A percentile compares a stretch with the other conserved stretches of the same genome.
Conservation (phyloP, 139 green algal genomes). For the Picocystis salinarum region DNA sequence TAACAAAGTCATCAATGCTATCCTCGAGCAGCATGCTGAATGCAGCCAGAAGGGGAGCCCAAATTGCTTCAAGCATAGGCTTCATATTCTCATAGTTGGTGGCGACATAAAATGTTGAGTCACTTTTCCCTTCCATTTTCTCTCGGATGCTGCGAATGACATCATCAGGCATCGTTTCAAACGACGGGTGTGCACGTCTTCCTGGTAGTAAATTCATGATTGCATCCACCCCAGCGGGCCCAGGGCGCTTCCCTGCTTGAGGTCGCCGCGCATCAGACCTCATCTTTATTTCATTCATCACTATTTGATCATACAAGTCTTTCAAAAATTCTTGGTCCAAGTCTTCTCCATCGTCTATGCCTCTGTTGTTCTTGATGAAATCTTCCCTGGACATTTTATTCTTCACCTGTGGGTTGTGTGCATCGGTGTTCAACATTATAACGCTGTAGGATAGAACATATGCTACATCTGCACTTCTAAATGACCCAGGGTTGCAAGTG, state of each 20-base stretch:
- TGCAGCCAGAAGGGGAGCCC: conserved; percentile 79
- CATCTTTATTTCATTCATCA: conserved; percentile 94
- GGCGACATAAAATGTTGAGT: conserved; percentile 49
- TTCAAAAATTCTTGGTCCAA: conserved; percentile 66
- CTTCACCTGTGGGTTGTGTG: conserved; percentile 84
- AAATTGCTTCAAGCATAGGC: conserved; percentile 84
- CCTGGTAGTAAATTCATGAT: conserved; percentile 38
- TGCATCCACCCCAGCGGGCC: conserved; percentile 2
- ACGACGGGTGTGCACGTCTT: conserved; percentile 13
- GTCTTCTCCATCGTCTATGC: conserved; percentile 90
- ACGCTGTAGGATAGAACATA: conserved; percentile 97
- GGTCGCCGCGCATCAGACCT: conserved; percentile 41
- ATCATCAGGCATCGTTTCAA: conserved; percentile 51
- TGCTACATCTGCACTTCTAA: conserved; percentile 83
- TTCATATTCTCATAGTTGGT: conserved; percentile 43
- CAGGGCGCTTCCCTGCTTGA: too few species aligned
- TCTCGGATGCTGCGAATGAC: conserved; percentile 42
- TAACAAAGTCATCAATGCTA: conserved; percentile 11
- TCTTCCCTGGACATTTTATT: conserved; percentile 61
- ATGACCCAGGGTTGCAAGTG: conserved; percentile 69
- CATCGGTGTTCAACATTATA: conserved; percentile 99
- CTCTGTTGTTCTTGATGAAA: conserved; percentile 95
- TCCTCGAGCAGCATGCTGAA: conserved; percentile 72
- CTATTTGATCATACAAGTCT: conserved; percentile 85
- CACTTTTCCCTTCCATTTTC: conserved; percentile 35